Conservation (phyloP, 768 basidiomycete genomes). For the Pisolithus microcarpus region DNA sequence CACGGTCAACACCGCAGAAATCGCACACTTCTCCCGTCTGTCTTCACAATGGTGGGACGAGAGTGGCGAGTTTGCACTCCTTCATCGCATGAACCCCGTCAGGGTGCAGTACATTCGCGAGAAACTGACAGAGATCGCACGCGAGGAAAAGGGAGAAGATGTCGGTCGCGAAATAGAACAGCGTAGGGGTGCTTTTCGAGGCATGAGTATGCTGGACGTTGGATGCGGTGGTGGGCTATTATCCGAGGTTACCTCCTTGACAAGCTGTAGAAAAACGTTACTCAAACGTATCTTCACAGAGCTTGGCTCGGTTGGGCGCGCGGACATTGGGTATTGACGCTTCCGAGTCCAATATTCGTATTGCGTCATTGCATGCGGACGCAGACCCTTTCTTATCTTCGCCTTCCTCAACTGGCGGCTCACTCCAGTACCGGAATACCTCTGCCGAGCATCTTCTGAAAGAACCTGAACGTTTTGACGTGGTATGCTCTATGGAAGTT, state of each 20-base stretch:
- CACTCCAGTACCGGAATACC: conserved; percentile 61
- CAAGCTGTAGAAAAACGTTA: not conserved
- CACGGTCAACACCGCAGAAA: conserved; percentile 66
- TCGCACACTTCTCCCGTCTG: conserved; percentile 82
- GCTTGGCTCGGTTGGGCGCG: conserved; percentile 81
- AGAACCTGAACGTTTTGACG: conserved; percentile 67
- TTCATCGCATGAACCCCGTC: conserved; percentile 94
- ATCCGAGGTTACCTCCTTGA: conserved; percentile 60
- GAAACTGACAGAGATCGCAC: conserved; percentile 58
- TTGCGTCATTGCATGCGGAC: conserved; percentile 77
- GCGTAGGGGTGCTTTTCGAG: conserved; percentile 40
- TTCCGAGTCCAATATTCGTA: conserved; percentile 76
- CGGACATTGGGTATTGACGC: conserved; percentile 91
- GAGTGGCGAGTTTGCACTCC: conserved; percentile 75
- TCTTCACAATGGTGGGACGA: conserved; percentile 97
- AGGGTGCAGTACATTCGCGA: conserved; percentile 77
- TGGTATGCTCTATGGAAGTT: conserved; percentile 97
- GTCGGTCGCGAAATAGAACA: conserved; percentile 22
- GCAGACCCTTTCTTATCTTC: conserved; percentile 57
- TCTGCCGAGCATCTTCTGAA: conserved; percentile 69
- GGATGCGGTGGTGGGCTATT: conserved; percentile 95
- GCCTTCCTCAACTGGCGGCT: conserved; percentile 13
- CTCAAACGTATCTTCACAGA: conserved; percentile 38
- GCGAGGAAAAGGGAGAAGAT: conserved; percentile 43
- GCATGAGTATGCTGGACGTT: conserved; percentile 75